Evolutionary conservation across 495 filamentous ascomycete genomes (phyloP).

Genomic region (Daldinia vernicosa): DNA sequence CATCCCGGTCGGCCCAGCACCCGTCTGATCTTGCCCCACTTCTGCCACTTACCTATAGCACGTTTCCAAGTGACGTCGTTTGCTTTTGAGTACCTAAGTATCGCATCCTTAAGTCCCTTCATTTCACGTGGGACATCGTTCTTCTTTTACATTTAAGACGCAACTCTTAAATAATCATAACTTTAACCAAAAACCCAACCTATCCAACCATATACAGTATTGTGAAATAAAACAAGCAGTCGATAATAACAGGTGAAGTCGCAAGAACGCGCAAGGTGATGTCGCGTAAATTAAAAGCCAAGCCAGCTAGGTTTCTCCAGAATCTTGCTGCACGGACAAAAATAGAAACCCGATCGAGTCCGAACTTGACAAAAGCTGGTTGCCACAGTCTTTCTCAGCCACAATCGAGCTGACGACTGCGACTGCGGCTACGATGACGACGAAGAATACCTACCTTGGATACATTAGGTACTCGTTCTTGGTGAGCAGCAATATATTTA

Average conservation of each 20-base stretch:
- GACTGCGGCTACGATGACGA: conserved; percentile 20
- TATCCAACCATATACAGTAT: background rate
- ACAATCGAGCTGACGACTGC: conserved; percentile 39
- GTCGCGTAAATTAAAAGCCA: conserved; percentile 25
- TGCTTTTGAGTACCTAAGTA: conserved; percentile 4
- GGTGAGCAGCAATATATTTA: conserved; percentile 19
- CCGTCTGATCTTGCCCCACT: conserved; percentile 15
- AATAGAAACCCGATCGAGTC: conserved; percentile 31
- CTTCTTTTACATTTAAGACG: background rate
- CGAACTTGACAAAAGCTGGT: conserved; percentile 23
- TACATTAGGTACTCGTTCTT: background rate
- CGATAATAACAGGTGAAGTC: background rate
- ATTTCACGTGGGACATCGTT: background rate
- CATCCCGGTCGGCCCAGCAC: conserved; percentile 28
- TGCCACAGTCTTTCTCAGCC: conserved; percentile 33
- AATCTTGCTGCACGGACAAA: conserved; percentile 22
- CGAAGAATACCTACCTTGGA: background rate
- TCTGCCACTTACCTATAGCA: conserved; percentile 9
- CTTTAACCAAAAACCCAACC: background rate
- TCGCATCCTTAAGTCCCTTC: background rate
- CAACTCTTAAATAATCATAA: conserved; percentile 9
- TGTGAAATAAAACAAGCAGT: background rate
- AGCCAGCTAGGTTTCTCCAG: conserved; percentile 21
- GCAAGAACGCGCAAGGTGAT: conserved; percentile 20
- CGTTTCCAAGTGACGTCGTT: conserved; percentile 36